A percentile compares a stretch with the other conserved stretches of the same genome.
Conservation (phyloP, 352 stramenopile genomes). For the Phytophthora foliorum region DNA sequence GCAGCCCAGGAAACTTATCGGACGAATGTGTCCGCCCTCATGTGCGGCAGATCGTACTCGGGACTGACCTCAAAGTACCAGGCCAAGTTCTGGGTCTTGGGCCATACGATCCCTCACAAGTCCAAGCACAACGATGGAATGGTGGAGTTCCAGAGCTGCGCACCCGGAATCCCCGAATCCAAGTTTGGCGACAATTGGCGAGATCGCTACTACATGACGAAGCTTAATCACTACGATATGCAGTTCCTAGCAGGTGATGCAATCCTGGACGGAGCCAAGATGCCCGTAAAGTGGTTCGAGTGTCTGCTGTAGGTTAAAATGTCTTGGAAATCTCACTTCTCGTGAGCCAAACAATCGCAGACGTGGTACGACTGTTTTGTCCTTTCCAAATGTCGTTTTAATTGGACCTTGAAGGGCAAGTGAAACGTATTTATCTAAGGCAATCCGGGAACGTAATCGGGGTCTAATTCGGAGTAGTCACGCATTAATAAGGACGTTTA, state of each 20-base stretch:
- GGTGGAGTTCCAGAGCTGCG: conserved; percentile 50
- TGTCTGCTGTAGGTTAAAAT: conserved; percentile 18
- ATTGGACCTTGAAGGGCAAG: no score
- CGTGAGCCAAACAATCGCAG: no score
- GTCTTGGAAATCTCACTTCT: neutral
- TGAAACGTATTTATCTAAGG: no score
- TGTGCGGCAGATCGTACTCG: conserved; percentile 42
- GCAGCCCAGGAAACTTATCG: conserved; percentile 37
- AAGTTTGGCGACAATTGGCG: conserved; percentile 37
- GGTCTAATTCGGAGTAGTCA: no score
- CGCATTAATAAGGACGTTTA: no score
- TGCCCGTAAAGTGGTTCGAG: conserved; percentile 49
- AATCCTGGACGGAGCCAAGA: conserved; percentile 31
- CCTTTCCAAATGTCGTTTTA: no score
- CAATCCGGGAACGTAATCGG: no score
- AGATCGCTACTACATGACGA: conserved; percentile 35
- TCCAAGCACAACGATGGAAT: conserved; percentile 35
- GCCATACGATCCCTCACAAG: conserved; percentile 22
- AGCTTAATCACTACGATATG: conserved; percentile 50
- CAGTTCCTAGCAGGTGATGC: conserved; percentile 45
- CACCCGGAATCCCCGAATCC: conserved; percentile 18
- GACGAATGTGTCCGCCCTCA: conserved; percentile 30
- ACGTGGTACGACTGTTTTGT: no score
- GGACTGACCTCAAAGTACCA: conserved; percentile 39
- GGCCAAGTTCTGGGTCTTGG: conserved; percentile 14